Evolutionary conservation across 2,329 filamentous ascomycete genomes (phyloP).

Genomic region (Beauveria medogensis): DNA sequence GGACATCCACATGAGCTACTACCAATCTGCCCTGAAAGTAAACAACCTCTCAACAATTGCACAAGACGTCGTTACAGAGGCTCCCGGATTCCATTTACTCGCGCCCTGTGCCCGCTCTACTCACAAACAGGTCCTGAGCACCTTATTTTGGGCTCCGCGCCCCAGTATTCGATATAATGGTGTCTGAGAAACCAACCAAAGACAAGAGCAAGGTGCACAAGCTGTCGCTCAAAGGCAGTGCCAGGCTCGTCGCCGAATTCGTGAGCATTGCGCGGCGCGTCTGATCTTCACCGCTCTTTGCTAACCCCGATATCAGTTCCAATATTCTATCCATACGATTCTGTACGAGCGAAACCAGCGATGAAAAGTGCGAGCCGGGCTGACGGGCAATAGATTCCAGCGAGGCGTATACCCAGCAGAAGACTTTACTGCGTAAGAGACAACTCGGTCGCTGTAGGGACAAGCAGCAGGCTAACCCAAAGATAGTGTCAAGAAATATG

Average conservation of each 20-base stretch:
- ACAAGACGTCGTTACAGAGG: background rate
- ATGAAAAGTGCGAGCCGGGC: background rate
- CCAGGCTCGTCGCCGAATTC: constrained; percentile 91
- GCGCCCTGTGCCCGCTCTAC: no score
- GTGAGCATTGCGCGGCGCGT: constrained; percentile 44
- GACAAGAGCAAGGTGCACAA: constrained; percentile 87
- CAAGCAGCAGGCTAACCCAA: background rate
- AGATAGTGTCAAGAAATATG: constrained; percentile 85
- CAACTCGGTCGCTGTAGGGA: background rate
- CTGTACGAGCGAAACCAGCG: constrained; percentile 46
- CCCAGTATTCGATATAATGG: background rate
- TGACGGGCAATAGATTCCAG: constrained; percentile 59
- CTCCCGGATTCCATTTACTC: no score
- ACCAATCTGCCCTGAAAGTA: background rate
- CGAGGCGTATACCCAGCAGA: constrained; percentile 82
- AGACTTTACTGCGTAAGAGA: constrained; percentile 79
- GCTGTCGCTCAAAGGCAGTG: constrained; percentile 74
- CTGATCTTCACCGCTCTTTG: background rate
- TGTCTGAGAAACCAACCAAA: constrained; percentile 14
- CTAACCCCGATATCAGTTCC: constrained; percentile 51
- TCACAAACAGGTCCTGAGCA: background rate
- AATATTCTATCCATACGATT: constrained; percentile 97
- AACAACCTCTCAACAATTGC: background rate
- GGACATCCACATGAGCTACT: constrained; percentile 5
- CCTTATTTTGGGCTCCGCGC: background rate